A percentile compares a stretch with the other conserved stretches of the same genome.
phyloP scores from a whole-genome alignment of 192 early-diverging fungal species.

The Coemansia umbellata region DNA sequence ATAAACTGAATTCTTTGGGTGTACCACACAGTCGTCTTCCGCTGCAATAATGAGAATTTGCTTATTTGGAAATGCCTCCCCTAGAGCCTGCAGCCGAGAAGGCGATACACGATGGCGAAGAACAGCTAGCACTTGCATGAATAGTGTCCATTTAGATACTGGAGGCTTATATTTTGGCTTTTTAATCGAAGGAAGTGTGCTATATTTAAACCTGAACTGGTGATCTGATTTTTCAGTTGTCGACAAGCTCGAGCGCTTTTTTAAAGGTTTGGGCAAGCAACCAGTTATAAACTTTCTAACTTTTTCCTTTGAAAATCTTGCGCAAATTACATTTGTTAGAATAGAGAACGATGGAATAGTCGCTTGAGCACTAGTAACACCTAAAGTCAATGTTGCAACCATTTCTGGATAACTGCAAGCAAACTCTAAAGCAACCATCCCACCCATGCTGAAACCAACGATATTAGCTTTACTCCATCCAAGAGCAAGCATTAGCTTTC shows the following conservation, averaged over 20 bases:
- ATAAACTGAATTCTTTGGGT: conserved; percentile 31
- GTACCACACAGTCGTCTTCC: conserved; percentile 34
- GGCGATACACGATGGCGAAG: conserved; percentile 42
- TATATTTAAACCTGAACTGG: conserved; percentile 33
- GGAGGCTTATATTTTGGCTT: conserved; percentile 29
- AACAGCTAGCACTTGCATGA: conserved; percentile 34
- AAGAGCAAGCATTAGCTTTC: conserved; percentile 60
- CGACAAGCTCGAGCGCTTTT: conserved; percentile 25
- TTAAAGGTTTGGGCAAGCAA: conserved; percentile 23
- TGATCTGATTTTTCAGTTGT: conserved; percentile 21
- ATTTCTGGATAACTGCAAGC: conserved; percentile 52
- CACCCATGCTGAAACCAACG: conserved; percentile 80
- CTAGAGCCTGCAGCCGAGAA: conserved; percentile 15
- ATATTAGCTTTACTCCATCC: conserved; percentile 70
- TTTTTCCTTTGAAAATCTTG: conserved; percentile 22
- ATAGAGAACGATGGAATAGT: conserved; percentile 27
- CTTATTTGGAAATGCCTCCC: conserved; percentile 26
- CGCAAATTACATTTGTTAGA: conserved; percentile 13
- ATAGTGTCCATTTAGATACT: conserved; percentile 19
- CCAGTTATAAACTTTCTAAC: conserved; percentile 19
- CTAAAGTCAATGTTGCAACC: conserved; percentile 47
- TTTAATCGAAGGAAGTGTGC: conserved; percentile 15
- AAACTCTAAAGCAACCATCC: conserved; percentile 79
- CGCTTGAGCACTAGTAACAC: conserved; percentile 29
- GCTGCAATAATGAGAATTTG: conserved; percentile 41